These are phyloP conservation scores for Leucogyrophana mollusca DNA, from an alignment of 768 basidiomycete genomes.

Conservation along the genomic window DNA sequence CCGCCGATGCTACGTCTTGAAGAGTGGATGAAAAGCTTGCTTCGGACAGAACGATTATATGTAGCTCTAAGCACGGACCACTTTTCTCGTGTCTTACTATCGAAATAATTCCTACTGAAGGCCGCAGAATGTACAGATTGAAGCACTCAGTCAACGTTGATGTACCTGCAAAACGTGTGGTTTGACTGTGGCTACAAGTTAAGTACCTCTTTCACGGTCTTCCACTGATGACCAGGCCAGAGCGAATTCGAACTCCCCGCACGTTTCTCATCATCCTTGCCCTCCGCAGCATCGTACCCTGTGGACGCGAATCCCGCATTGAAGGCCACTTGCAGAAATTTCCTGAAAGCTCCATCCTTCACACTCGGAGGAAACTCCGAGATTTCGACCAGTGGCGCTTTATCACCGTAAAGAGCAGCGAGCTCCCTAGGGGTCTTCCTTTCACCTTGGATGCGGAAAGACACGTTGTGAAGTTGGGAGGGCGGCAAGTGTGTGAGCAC, in stretches of 20 bases:
- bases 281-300: conserved; percentile 12
- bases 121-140: conserved; percentile 92
- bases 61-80: no score
- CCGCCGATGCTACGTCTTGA: no score
- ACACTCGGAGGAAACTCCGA: conserved; percentile 2
- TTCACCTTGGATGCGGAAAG: conserved; percentile 21
- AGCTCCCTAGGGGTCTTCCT: conserved; percentile 10
- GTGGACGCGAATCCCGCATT: conserved; percentile 15
- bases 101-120: conserved; percentile 76
- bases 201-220: conserved; percentile 16
- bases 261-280: conserved; percentile 15
- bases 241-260: conserved; percentile 23
- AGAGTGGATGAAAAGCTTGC: no score
- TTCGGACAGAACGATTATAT: no score
- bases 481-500: conserved; percentile 13
- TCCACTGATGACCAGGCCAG: conserved; percentile 25
- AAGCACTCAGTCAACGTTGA: conserved; percentile 94
- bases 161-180: conserved; percentile 66
- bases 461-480: conserved; percentile 9
- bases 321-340: conserved; percentile 11
- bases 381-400: background rate
- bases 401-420: conserved; percentile 8
- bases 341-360: conserved; percentile 13
- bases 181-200: no score
- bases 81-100: conserved; percentile 76